Evolutionary conservation across 305 asterid species (phyloP).

Genomic region (Fraxinus floribunda): DNA sequence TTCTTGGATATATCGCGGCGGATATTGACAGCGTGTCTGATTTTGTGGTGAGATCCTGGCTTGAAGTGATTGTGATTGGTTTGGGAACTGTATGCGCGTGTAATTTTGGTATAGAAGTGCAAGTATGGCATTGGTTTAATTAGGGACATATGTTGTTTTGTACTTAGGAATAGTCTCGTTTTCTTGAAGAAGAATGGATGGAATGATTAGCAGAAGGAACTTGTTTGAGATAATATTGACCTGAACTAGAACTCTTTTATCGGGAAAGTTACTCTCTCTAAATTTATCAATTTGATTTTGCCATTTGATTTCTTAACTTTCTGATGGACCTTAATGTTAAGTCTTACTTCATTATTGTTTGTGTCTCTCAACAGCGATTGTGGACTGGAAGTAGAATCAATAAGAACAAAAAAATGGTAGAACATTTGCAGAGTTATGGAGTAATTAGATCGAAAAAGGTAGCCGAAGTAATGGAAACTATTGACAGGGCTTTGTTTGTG

Average conservation of each 20-base stretch:
- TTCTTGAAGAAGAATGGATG: neutral
- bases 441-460: conserved; percentile 59
- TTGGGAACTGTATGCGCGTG: neutral
- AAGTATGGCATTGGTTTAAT: neutral
- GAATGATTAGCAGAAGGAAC: neutral
- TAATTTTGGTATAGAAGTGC: neutral
- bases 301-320: conserved; percentile 19
- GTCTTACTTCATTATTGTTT: conserved; percentile 40
- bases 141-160: neutral
- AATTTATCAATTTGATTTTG: conserved; percentile 9
- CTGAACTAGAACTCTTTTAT: conserved; percentile 1
- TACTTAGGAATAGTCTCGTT: neutral
- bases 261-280: neutral
- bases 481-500: conserved; percentile 87
- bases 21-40: neutral
- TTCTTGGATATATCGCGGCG: neutral
- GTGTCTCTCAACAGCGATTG: conserved; percentile 58
- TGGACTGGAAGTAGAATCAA: conserved; percentile 50
- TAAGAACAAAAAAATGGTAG: conserved; percentile 67
- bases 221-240: neutral
- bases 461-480: conserved; percentile 75
- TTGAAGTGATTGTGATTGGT: neutral
- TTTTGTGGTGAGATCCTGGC: neutral
- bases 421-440: conserved; percentile 55
- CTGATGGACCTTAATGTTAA: conserved; percentile 32